These are phyloP conservation scores for Vitis hybrid DNA, from an alignment of 177 flowering plant genomes.

Conservation along the genomic window DNA sequence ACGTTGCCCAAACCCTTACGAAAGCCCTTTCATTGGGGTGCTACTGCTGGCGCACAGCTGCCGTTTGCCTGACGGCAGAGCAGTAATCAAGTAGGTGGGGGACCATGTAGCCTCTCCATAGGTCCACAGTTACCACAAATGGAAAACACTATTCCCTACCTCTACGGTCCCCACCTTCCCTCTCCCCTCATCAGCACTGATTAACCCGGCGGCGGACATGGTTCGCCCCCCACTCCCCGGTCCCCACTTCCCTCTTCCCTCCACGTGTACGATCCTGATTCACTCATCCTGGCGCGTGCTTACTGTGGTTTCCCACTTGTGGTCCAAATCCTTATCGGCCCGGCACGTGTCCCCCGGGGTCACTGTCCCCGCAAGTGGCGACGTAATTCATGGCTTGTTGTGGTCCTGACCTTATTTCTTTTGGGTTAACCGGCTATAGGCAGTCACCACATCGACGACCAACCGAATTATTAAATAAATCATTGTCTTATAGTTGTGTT, in stretches of 20 bases:
- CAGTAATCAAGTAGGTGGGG: slow-evolving; percentile 18
- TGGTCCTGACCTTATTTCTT: slow-evolving; percentile 1
- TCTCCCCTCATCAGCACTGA: slow-evolving; percentile 14
- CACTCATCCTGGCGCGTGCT: slow-evolving; percentile 18
- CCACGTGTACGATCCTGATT: slow-evolving; percentile 30
- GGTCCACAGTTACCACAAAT: slow-evolving; percentile 19
- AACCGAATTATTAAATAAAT: neutral
- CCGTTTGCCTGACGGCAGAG: slow-evolving; percentile 14
- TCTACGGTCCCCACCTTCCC: neutral
- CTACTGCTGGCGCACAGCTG: neutral
- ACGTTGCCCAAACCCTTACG: slow-evolving; percentile 1
- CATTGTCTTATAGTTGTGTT: slow-evolving; percentile 2
- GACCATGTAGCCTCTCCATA: slow-evolving; percentile 14
- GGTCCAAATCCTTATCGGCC: slow-evolving; percentile 20
- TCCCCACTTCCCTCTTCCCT: slow-evolving; percentile 5
- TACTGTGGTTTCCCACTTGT: slow-evolving; percentile 11
- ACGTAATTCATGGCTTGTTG: slow-evolving; percentile 26
- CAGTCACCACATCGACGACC: slow-evolving; percentile 3
- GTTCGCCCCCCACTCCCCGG: neutral
- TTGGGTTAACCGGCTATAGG: slow-evolving; percentile 7
- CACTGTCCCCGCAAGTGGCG: slow-evolving; percentile 35
- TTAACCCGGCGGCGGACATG: slow-evolving; percentile 34
- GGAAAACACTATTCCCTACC: slow-evolving; percentile 7
- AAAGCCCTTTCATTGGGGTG: neutral
- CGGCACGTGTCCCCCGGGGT: slow-evolving; percentile 29